Evolutionary conservation across 2,329 filamentous ascomycete genomes (phyloP).

Genomic region (Apiospora koreana): DNA sequence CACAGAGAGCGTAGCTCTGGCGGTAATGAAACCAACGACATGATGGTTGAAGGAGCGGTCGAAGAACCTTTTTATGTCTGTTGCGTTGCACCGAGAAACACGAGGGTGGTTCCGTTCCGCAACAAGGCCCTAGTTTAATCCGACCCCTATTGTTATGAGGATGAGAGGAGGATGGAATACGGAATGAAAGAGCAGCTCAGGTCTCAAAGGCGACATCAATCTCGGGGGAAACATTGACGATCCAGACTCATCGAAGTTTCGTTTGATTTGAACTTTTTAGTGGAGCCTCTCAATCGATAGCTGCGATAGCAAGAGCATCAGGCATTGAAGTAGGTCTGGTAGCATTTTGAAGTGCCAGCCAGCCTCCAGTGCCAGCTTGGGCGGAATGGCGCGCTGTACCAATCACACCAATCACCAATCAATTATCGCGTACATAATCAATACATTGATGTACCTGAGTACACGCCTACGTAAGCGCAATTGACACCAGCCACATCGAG

Average conservation of each 20-base stretch:
- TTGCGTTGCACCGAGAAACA: not conserved
- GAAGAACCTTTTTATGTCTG: not conserved
- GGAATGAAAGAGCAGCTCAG: not conserved
- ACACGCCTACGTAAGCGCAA: not conserved
- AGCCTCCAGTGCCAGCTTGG: too few relatives aligned
- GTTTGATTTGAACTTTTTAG: conserved; percentile 16
- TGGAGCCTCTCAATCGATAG: conserved; percentile 10
- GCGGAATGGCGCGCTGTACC: too few relatives aligned
- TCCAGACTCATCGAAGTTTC: conserved; percentile 3
- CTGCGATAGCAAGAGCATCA: not conserved
- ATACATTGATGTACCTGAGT: not conserved
- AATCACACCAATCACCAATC: too few relatives aligned
- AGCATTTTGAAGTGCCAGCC: too few relatives aligned
- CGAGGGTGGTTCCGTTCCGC: not conserved
- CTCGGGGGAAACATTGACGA: not conserved
- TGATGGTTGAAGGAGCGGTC: conserved; percentile 5
- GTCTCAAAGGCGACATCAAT: not conserved
- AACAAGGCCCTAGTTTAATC: not conserved
- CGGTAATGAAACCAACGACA: conserved; percentile 43
- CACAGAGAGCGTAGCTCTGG: conserved; percentile 66
- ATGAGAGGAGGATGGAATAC: not conserved
- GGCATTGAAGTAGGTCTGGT: too few relatives aligned
- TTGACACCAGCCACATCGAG: not conserved
- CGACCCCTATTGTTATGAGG: not conserved
- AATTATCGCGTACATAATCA: too few relatives aligned